phyloP scores from a whole-genome alignment of 345 rosid species.

The Toxicodendron radicans region DNA sequence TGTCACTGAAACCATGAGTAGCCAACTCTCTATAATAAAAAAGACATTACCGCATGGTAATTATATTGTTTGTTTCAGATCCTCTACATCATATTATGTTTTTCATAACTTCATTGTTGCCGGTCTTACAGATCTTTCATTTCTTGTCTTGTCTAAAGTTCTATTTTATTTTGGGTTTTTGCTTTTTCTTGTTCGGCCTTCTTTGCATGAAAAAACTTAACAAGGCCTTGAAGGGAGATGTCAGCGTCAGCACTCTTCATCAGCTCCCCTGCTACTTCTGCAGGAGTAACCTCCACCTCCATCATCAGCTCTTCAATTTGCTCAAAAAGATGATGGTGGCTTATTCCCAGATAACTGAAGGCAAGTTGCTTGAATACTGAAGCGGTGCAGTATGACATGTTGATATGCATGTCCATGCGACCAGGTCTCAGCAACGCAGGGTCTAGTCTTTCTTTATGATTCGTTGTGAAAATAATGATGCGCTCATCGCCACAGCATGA shows the following conservation, averaged over 20 bases:
- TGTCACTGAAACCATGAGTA: too few relatives aligned
- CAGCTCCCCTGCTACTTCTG: conserved; percentile 21
- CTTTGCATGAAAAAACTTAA: conserved; percentile 2
- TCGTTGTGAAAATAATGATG: conserved; percentile 29
- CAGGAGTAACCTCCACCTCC: conserved; percentile 7
- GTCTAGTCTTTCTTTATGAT: conserved; percentile 30
- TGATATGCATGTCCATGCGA: conserved; percentile 36
- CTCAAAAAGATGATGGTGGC: neutral
- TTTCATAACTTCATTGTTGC: too few relatives aligned
- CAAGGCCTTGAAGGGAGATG: conserved; percentile 13
- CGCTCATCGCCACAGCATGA: conserved; percentile 28
- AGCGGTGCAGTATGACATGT: conserved; percentile 3
- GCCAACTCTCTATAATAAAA: too few relatives aligned
- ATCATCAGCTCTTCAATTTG: conserved; percentile 12
- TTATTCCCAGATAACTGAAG: conserved; percentile 1
- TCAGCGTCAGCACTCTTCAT: conserved; percentile 19
- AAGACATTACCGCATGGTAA: too few relatives aligned
- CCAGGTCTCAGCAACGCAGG: conserved; percentile 35
- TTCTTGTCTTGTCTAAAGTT: neutral
- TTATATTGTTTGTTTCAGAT: too few relatives aligned
- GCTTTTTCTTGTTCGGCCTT: neutral
- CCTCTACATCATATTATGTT: too few relatives aligned
- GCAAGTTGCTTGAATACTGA: conserved; percentile 2
- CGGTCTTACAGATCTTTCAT: too few relatives aligned
- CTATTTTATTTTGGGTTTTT: neutral